Conservation (phyloP, 768 basidiomycete genomes). For the Amanita thiersii region DNA sequence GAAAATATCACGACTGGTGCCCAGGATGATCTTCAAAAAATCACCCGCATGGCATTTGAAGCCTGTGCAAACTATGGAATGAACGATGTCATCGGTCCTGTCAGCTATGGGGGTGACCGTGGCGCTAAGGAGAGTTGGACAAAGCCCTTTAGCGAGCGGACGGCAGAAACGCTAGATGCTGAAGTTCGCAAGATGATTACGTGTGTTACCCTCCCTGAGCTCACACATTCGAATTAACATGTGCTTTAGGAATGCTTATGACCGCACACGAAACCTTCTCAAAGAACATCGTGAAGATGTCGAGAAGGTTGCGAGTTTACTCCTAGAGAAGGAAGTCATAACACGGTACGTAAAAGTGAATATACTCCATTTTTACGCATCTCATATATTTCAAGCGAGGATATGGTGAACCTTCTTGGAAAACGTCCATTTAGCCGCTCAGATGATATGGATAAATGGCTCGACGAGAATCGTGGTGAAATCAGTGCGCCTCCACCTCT, state of each 20-base stretch:
- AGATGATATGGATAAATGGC: conserved; percentile 97
- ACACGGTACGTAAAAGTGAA: conserved; percentile 54
- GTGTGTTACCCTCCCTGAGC: conserved; percentile 21
- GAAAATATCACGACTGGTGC: conserved; percentile 97
- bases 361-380: conserved; percentile 5
- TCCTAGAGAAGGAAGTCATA: conserved; percentile 94
- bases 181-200: conserved; percentile 96
- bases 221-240: conserved; percentile 6
- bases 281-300: conserved; percentile 79
- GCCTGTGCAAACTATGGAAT: conserved; percentile 95
- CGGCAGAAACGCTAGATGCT: conserved; percentile 84
- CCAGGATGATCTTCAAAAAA: conserved; percentile 97
- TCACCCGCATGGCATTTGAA: conserved; percentile 96
- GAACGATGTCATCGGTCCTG: conserved; percentile 90
- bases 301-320: conserved; percentile 84
- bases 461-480: conserved; percentile 71
- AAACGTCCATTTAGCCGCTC: conserved; percentile 72
- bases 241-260: conserved; percentile 58
- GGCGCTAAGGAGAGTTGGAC: conserved; percentile 84
- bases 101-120: conserved; percentile 89
- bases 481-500: conserved; percentile 60
- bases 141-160: conserved; percentile 98
- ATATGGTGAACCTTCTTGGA: conserved; percentile 79
- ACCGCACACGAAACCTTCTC: conserved; percentile 74
- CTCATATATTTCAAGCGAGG: conserved; percentile 53